Percentiles rank a stretch among this genome's conserved stretches.
Evolutionary conservation across 2,329 filamentous ascomycete species (phyloP).

Genomic region (Ophiobolus disseminans): DNA sequence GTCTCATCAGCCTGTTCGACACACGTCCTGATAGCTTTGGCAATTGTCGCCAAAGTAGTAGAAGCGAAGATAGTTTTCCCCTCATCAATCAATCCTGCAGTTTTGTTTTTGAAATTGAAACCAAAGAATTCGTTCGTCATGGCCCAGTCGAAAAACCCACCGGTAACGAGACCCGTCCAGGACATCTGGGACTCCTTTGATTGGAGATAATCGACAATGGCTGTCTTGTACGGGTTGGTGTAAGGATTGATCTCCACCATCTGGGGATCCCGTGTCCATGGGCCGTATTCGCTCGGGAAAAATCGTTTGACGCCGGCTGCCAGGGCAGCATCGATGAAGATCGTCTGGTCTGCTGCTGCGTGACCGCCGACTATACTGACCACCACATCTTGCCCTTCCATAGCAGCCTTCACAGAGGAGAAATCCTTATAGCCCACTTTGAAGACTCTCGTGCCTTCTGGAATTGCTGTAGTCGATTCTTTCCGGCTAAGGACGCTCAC

Average conservation of each 20-base stretch:
- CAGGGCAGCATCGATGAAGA: slow-evolving; percentile 46
- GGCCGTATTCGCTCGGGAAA: slow-evolving; percentile 49
- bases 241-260: background rate
- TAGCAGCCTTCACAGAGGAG: background rate
- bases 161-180: background rate
- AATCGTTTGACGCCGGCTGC: slow-evolving; percentile 46
- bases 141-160: background rate
- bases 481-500: slow-evolving; percentile 7
- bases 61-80: background rate
- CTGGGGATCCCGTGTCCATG: slow-evolving; percentile 20
- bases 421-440: background rate
- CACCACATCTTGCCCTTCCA: slow-evolving; percentile 43
- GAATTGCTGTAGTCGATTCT: slow-evolving; percentile 1
- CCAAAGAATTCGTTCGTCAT: background rate
- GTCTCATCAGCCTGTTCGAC: background rate
- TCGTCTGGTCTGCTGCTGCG: slow-evolving; percentile 13
- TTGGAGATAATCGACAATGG: background rate
- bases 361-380: slow-evolving; percentile 32
- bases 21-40: background rate
- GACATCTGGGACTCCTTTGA: background rate
- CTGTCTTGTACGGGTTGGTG: background rate
- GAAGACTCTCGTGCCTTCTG: background rate
- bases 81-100: background rate
- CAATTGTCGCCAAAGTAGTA: background rate
- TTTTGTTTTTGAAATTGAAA: background rate